phyloP scores from a whole-genome alignment of 2,329 filamentous ascomycete species.

The Cordyceps militaris region DNA sequence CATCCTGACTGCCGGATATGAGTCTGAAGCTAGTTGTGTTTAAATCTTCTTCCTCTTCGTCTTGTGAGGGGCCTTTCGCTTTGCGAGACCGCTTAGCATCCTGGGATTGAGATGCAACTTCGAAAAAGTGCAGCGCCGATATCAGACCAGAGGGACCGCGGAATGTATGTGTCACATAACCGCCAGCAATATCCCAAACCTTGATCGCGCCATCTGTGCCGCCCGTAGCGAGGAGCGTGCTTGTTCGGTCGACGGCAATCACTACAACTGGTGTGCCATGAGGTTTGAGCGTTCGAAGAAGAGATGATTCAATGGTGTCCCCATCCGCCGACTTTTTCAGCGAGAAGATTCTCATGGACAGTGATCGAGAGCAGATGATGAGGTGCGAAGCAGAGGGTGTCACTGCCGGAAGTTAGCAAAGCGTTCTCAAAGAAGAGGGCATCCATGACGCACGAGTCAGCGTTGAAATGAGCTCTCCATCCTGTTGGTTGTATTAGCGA shows the following conservation, averaged over 20 bases:
- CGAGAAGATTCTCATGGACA: slow-evolving; percentile 88
- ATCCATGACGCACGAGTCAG: slow-evolving; percentile 47
- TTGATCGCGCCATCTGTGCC: slow-evolving; percentile 91
- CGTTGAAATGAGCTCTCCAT: slow-evolving; percentile 74
- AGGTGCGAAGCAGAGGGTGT: slow-evolving; percentile 84
- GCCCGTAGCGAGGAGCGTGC: slow-evolving; percentile 85
- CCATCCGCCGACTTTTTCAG: slow-evolving; percentile 54
- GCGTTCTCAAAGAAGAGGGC: neutral
- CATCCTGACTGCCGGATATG: slow-evolving; percentile 89
- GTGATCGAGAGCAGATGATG: slow-evolving; percentile 86
- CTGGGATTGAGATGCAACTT: slow-evolving; percentile 48
- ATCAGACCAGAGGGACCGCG: slow-evolving; percentile 87
- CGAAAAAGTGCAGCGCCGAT: slow-evolving; percentile 87
- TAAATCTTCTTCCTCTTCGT: slow-evolving; percentile 33
- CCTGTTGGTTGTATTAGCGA: slow-evolving; percentile 37
- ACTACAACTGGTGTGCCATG: slow-evolving; percentile 87
- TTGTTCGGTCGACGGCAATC: slow-evolving; percentile 74
- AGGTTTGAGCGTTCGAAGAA: slow-evolving; percentile 77
- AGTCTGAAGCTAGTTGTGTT: slow-evolving; percentile 59
- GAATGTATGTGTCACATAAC: slow-evolving; percentile 92
- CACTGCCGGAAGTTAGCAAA: slow-evolving; percentile 42
- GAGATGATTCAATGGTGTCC: slow-evolving; percentile 54
- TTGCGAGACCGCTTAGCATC: slow-evolving; percentile 22
- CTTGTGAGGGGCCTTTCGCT: slow-evolving; percentile 24
- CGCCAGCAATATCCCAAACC: slow-evolving; percentile 88